phyloP scores from a whole-genome alignment of 208 protist genomes.

The Lotmaria passim region DNA sequence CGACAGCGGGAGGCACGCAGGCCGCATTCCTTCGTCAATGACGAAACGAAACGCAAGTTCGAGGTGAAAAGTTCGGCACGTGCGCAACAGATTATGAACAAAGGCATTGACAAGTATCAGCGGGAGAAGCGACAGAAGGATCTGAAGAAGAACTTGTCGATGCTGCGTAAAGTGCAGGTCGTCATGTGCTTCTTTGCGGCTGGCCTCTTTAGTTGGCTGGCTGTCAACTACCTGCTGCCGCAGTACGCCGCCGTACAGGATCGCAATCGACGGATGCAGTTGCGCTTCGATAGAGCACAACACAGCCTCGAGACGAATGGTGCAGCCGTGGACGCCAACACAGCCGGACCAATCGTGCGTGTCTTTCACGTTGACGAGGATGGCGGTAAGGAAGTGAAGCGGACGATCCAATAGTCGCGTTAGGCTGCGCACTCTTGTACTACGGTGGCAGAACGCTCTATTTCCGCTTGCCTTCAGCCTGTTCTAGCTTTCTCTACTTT shows the following conservation, averaged over 20 bases:
- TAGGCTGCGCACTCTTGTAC: no score
- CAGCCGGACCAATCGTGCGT: constrained; percentile 23
- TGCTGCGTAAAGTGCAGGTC: constrained; percentile 59
- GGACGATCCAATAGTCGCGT: constrained; percentile 16
- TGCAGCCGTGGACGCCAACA: neutral
- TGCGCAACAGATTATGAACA: constrained; percentile 86
- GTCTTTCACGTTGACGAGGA: constrained; percentile 24
- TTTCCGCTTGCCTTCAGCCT: no score
- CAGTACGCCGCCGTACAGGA: constrained; percentile 77
- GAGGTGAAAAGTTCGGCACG: constrained; percentile 85
- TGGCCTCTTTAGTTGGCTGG: constrained; percentile 56
- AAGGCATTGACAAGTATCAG: constrained; percentile 64
- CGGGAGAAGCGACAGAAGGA: constrained; percentile 67
- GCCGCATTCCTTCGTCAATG: constrained; percentile 58
- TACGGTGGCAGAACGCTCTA: no score
- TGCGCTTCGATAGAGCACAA: constrained; percentile 67
- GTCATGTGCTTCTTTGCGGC: constrained; percentile 40
- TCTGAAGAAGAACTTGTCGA: constrained; percentile 54
- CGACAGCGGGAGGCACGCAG: constrained; percentile 60
- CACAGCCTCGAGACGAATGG: constrained; percentile 19
- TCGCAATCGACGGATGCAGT: constrained; percentile 56
- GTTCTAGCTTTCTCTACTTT: neutral
- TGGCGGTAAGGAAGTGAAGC: constrained; percentile 3
- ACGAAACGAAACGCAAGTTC: constrained; percentile 47
- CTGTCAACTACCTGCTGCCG: constrained; percentile 60